Conservation (phyloP, 352 stramenopile species). For the Pythium guiyangense region DNA sequence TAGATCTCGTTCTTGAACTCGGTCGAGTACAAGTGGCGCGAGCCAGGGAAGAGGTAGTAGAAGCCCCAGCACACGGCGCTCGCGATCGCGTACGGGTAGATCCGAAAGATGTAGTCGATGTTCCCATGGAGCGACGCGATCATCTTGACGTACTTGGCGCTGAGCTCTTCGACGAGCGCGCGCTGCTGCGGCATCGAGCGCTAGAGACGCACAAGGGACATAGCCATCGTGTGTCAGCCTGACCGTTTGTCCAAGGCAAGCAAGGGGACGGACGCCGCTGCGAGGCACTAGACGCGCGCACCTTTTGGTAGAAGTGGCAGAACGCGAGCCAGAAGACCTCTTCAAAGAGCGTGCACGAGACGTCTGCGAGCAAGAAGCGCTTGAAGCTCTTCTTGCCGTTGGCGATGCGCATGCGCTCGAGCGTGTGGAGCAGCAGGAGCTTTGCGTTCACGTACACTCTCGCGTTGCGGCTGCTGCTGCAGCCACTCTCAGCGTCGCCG, state of each 20-base stretch:
- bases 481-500: conserved; percentile 9
- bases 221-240: background rate
- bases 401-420: conserved; percentile 71
- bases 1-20: conserved; percentile 82
- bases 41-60: conserved; percentile 86
- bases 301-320: conserved; percentile 86
- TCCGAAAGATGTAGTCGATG: conserved; percentile 84
- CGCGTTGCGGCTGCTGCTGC: conserved; percentile 9
- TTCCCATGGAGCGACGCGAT: conserved; percentile 59
- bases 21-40: conserved; percentile 75
- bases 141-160: conserved; percentile 78
- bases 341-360: conserved; percentile 80
- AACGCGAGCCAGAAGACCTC: conserved; percentile 88
- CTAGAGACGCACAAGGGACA: conserved; percentile 12
- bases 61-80: conserved; percentile 82
- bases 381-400: conserved; percentile 82
- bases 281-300: conserved; percentile 5
- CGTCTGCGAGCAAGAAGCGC: conserved; percentile 68
- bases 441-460: conserved; percentile 69
- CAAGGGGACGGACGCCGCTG: too few species aligned
- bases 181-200: conserved; percentile 56
- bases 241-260: too few species aligned
- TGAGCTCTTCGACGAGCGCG: conserved; percentile 64
- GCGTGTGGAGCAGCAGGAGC: conserved; percentile 81
- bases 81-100: conserved; percentile 85